Percentiles rank a stretch among this genome's conserved stretches.
Conservation (phyloP, 495 filamentous ascomycete species). For the Aspergillus baeticus region DNA sequence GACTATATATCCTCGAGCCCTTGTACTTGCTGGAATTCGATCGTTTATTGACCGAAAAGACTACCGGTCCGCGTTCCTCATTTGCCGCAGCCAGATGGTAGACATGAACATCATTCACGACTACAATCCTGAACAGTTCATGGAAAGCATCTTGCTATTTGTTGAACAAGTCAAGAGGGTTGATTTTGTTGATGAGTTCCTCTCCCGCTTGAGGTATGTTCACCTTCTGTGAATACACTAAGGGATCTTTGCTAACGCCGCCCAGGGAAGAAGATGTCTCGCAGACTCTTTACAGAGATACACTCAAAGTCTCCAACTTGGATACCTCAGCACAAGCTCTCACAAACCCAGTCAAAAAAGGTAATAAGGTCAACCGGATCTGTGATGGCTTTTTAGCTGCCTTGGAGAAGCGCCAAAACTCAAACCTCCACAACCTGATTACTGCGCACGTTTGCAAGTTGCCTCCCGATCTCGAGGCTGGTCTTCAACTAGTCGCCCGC, state of each 20-base stretch:
- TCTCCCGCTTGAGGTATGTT: constrained; percentile 80
- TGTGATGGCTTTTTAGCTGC: constrained; percentile 79
- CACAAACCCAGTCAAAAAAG: constrained; percentile 22
- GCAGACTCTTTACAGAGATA: constrained; percentile 90
- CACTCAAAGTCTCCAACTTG: constrained; percentile 41
- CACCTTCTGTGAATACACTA: neutral
- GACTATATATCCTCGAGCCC: constrained; percentile 88
- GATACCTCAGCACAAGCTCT: constrained; percentile 11
- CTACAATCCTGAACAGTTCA: constrained; percentile 78
- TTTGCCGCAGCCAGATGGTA: constrained; percentile 88
- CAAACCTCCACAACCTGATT: constrained; percentile 86
- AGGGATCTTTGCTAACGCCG: neutral
- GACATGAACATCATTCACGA: constrained; percentile 99
- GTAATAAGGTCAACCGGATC: constrained; percentile 78
- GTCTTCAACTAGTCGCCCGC: constrained; percentile 71
- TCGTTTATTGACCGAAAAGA: constrained; percentile 73
- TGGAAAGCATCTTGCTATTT: constrained; percentile 71
- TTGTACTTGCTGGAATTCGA: constrained; percentile 86
- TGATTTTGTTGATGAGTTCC: constrained; percentile 85
- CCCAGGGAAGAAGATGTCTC: constrained; percentile 88
- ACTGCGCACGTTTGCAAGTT: constrained; percentile 92
- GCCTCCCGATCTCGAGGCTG: constrained; percentile 86
- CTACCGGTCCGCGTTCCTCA: constrained; percentile 79
- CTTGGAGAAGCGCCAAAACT: constrained; percentile 60
- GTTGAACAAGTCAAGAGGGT: constrained; percentile 82